These are phyloP conservation scores for Coemansia sp. DNA, from an alignment of 192 early-diverging fungal species.

Conservation along the genomic window DNA sequence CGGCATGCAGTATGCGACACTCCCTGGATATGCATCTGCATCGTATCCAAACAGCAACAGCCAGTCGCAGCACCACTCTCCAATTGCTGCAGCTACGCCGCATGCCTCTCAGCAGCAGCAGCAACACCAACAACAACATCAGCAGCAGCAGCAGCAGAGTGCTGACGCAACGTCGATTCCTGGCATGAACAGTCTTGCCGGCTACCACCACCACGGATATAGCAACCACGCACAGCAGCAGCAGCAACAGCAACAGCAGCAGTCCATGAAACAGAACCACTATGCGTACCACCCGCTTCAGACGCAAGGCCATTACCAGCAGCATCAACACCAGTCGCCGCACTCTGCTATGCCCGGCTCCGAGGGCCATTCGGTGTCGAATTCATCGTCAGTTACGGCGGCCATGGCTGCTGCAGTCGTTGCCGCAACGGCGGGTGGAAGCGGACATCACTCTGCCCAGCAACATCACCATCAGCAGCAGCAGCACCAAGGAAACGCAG, in stretches of 20 bases:
- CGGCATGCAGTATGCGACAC: slow-evolving; percentile 29
- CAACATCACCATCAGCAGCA: slow-evolving; percentile 27
- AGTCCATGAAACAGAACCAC: slow-evolving; percentile 19
- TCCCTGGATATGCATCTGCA: slow-evolving; percentile 40
- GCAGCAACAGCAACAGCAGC: slow-evolving; percentile 20
- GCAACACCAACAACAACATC: slow-evolving; percentile 20
- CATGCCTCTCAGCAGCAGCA: slow-evolving; percentile 36
- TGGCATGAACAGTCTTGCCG: slow-evolving; percentile 38
- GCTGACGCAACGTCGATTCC: slow-evolving; percentile 39
- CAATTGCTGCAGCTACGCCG: slow-evolving; percentile 28
- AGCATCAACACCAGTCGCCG: slow-evolving; percentile 14
- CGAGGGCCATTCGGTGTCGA: slow-evolving; percentile 12
- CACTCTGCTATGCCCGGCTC: background rate
- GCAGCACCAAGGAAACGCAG: slow-evolving; percentile 8
- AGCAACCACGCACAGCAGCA: slow-evolving; percentile 15
- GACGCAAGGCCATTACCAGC: slow-evolving; percentile 20
- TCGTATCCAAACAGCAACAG: slow-evolving; percentile 50
- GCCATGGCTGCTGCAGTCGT: slow-evolving; percentile 38
- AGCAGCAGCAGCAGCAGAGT: slow-evolving; percentile 22
- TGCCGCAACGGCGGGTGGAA: slow-evolving; percentile 12
- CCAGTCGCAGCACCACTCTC: slow-evolving; percentile 57
- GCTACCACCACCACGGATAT: slow-evolving; percentile 47
- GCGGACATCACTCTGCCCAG: slow-evolving; percentile 5
- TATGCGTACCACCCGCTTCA: slow-evolving; percentile 34
- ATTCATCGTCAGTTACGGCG: slow-evolving; percentile 27